A percentile compares a stretch with the other conserved stretches of the same genome.
Conservation (phyloP, 257 asterid species). For the Nicotiana sylvestris region DNA sequence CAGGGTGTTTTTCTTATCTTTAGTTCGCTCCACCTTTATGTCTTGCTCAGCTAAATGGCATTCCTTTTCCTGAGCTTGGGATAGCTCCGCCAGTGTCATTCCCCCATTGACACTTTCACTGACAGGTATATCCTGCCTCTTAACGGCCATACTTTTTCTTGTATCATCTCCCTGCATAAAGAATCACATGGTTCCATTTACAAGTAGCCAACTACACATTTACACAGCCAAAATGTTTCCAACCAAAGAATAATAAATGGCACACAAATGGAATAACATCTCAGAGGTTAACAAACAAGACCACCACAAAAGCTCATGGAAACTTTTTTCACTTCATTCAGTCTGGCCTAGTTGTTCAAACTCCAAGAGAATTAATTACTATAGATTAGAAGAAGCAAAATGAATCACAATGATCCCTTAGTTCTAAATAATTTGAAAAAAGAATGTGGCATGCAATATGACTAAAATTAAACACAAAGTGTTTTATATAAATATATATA, state of each 20-base stretch:
- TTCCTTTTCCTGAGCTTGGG: constrained; percentile 69
- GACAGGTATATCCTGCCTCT: constrained; percentile 61
- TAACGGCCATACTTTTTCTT: constrained; percentile 52
- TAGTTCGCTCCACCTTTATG: constrained; percentile 78
- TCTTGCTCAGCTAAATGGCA: constrained; percentile 73
- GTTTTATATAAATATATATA: too few relatives aligned
- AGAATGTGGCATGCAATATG: neutral
- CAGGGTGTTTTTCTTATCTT: constrained; percentile 87
- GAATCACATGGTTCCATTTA: neutral
- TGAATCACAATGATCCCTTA: neutral
- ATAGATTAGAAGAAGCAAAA: neutral
- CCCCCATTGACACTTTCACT: constrained; percentile 58
- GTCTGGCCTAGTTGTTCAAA: neutral
- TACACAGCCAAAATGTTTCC: neutral
- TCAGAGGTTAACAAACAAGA: neutral
- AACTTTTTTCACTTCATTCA: neutral
- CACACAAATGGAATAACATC: neutral
- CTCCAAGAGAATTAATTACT: neutral
- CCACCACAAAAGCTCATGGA: neutral
- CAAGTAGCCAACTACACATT: neutral
- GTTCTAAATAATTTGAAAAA: neutral
- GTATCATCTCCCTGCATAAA: constrained; percentile 58
- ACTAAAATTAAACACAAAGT: neutral
- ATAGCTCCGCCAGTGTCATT: constrained; percentile 55
- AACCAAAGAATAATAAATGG: constrained; percentile 1